Conservation (phyloP, 495 filamentous ascomycete species). For the Elasticomyces elasticus region DNA sequence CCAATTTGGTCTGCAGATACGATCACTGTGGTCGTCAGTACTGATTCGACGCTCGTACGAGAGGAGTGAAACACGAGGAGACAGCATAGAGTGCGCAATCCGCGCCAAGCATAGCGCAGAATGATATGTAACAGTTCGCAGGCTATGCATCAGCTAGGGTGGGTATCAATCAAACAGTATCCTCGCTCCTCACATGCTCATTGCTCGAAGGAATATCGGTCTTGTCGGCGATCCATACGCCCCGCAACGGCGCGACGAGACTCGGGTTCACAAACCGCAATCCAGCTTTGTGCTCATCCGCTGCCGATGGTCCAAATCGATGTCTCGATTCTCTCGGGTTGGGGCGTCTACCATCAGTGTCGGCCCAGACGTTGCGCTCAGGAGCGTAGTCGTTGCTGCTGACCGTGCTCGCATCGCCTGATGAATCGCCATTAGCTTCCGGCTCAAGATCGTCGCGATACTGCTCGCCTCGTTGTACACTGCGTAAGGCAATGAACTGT, state of each 20-base stretch:
- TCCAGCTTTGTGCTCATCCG: constrained; percentile 62
- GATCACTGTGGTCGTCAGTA: too few relatives aligned
- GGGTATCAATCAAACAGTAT: neutral
- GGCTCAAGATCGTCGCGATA: constrained; percentile 17
- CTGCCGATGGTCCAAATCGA: constrained; percentile 37
- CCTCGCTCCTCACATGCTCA: neutral
- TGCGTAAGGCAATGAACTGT: constrained; percentile 82
- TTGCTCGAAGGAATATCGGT: constrained; percentile 1
- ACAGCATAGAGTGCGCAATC: too few relatives aligned
- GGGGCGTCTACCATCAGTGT: constrained; percentile 4
- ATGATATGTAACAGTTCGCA: too few relatives aligned
- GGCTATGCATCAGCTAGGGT: too few relatives aligned
- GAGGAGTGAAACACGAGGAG: too few relatives aligned
- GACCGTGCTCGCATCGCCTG: constrained; percentile 27
- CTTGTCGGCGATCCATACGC: constrained; percentile 33
- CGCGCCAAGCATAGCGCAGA: too few relatives aligned
- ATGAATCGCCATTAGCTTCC: constrained; percentile 18
- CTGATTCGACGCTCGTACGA: too few relatives aligned
- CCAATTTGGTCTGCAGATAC: too few relatives aligned
- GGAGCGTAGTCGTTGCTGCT: constrained; percentile 28
- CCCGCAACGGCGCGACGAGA: constrained; percentile 46
- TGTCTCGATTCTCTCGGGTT: constrained; percentile 2
- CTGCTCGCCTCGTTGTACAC: constrained; percentile 53
- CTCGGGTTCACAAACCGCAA: constrained; percentile 64
- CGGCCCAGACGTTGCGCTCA: constrained; percentile 23